Base-by-base conservation (phyloP, 73 alveolate genomes). In the Chromera velia region DNA sequence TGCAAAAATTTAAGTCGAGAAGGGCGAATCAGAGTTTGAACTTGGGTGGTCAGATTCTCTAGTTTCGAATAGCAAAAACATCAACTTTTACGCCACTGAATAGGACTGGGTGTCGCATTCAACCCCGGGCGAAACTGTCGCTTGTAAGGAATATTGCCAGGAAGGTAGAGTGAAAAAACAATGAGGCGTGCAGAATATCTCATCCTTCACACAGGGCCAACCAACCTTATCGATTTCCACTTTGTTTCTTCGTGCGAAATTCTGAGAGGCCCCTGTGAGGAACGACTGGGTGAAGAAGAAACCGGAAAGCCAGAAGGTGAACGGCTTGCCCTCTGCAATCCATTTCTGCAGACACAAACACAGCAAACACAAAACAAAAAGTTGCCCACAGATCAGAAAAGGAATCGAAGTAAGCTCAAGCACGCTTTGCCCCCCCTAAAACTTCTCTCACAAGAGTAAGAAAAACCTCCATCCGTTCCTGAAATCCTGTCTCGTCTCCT, bases 281-380 rank as follows among this genome's bases (percentile, higher is more conserved):
- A 97, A 97, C 68, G 98, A 91, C 85, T 97, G 96, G 30, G 99
- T 97, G 93, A 97, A 97, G 92, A 89, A 97, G 91, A 97, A 96
- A 34, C 99, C 99, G 72, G 98, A 91, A 73, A 97, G 87, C 99
- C 99, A 97, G 91, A 96, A 97, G 34, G 94, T 93, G 33, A 95
- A 88, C 40, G 99, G 99, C 22, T 98, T 96, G 1, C 99, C 99
- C 73, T 95, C 90, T 75, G 94, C 96, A 45, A 97, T 89, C 99
- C 99, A 97, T 28, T 93, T 90, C 87, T 96, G 93, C 93, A 32
- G 33, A 27, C 32, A 0, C 13, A 46, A 46, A 46, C 65, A 46
- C 65, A 46, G 65, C 65, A 46, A 46, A 19, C 65, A 46, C 9
- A 28, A 45, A 9, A 19, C 18, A 26, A 28, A 1, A 28, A 28